Evolutionary conservation across 306 rosid species (phyloP).

Genomic region (Amphicarpaea edgeworthii): DNA sequence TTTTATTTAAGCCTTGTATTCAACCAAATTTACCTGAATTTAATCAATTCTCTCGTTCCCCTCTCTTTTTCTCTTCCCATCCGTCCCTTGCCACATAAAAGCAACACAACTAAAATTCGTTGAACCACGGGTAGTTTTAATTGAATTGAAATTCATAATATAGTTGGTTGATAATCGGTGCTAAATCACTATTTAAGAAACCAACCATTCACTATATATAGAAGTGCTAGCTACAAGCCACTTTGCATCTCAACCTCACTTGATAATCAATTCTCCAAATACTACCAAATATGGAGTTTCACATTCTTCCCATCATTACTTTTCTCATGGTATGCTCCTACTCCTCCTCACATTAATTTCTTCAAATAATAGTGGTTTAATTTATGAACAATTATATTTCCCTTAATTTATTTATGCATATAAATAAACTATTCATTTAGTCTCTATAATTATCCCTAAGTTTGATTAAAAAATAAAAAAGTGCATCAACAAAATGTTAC

Average conservation of each 20-base stretch:
- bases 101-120: conserved; percentile 36
- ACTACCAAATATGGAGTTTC: conserved; percentile 54
- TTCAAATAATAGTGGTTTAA: neutral
- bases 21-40: conserved; percentile 36
- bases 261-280: conserved; percentile 23
- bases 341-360: neutral
- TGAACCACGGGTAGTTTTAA: conserved; percentile 66
- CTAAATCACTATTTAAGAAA: neutral
- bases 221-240: conserved; percentile 15
- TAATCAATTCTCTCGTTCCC: neutral
- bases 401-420: too few species aligned
- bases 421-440: too few species aligned
- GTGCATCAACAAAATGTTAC: too few species aligned
- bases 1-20: conserved; percentile 43
- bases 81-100: conserved; percentile 38
- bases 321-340: conserved; percentile 59
- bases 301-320: conserved; percentile 43
- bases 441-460: too few species aligned
- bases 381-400: too few species aligned
- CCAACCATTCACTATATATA: conserved; percentile 31
- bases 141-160: conserved; percentile 54
- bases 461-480: too few species aligned
- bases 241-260: conserved; percentile 30
- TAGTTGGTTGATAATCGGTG: conserved; percentile 28
- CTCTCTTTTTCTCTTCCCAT: conserved; percentile 30